Evolutionary conservation across 495 filamentous ascomycete genomes (phyloP).

Genomic region (Darksidea phi): DNA sequence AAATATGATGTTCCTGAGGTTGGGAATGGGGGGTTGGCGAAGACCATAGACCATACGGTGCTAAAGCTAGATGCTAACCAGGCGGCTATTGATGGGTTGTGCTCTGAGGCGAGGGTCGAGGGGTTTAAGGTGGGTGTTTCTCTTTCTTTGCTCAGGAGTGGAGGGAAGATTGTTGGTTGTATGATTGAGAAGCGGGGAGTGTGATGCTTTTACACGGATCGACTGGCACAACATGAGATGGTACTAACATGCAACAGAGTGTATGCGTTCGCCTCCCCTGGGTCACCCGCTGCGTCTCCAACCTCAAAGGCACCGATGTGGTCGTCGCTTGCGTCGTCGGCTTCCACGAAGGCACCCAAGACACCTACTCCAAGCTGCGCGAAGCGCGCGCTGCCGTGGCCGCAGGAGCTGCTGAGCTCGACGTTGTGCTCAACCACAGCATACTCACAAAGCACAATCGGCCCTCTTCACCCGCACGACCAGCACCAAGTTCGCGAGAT

Average conservation of each 20-base stretch:
- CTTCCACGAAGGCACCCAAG: slow-evolving; percentile 64
- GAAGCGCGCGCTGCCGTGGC: slow-evolving; percentile 49
- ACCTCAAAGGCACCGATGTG: slow-evolving; percentile 52
- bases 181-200: neutral
- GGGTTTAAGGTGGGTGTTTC: slow-evolving; percentile 54
- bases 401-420: slow-evolving; percentile 62
- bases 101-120: slow-evolving; percentile 58
- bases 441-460: slow-evolving; percentile 46
- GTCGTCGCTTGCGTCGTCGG: slow-evolving; percentile 64
- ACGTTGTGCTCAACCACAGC: slow-evolving; percentile 65
- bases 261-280: slow-evolving; percentile 59
- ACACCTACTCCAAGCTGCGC: slow-evolving; percentile 51
- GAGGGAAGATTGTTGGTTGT: too few species aligned
- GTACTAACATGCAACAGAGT: slow-evolving; percentile 39
- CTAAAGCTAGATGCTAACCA: slow-evolving; percentile 55
- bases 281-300: slow-evolving; percentile 54
- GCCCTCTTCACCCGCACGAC: neutral
- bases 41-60: slow-evolving; percentile 67
- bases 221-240: neutral
- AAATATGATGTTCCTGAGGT: slow-evolving; percentile 10
- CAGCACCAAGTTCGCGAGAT: slow-evolving; percentile 2
- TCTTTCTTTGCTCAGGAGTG: too few species aligned
- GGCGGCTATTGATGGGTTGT: slow-evolving; percentile 60
- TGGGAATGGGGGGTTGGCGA: slow-evolving; percentile 25
- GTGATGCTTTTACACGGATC: slow-evolving; percentile 4